These are phyloP conservation scores for Stagonosporopsis chrysanthemi DNA, from an alignment of 2,329 filamentous ascomycete genomes.

Conservation along the genomic window DNA sequence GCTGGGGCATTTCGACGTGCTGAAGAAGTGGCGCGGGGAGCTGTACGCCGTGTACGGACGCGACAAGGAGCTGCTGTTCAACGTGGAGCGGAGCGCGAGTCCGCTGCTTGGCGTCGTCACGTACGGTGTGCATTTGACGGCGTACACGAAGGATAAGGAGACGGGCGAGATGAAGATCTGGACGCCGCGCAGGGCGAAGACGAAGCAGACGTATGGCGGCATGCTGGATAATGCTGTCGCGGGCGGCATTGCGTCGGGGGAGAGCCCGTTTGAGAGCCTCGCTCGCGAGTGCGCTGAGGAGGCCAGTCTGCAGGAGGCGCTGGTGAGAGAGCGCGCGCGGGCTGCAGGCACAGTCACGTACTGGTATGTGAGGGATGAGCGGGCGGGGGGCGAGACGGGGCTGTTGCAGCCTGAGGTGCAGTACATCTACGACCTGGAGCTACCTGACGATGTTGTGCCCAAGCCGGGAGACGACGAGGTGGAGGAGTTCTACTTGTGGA, in stretches of 20 bases:
- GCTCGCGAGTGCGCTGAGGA: constrained; percentile 90
- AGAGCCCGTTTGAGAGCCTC: constrained; percentile 80
- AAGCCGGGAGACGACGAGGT: constrained; percentile 89
- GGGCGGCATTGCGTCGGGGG: constrained; percentile 81
- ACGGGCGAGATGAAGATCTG: constrained; percentile 75
- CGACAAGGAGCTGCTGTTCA: constrained; percentile 51
- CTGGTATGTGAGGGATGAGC: constrained; percentile 77
- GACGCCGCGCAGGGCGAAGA: constrained; percentile 77
- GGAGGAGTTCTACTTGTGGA: constrained; percentile 80
- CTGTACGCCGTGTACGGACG: constrained; percentile 52
- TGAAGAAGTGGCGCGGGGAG: constrained; percentile 59
- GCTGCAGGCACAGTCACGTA: constrained; percentile 80
- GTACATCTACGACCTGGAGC: constrained; percentile 87
- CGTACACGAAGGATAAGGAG: constrained; percentile 49
- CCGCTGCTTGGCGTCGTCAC: constrained; percentile 55
- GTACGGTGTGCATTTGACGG: constrained; percentile 54
- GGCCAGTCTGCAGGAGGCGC: constrained; percentile 74
- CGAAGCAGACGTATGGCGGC: constrained; percentile 87
- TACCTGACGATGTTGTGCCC: constrained; percentile 72
- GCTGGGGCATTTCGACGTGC: constrained; percentile 74
- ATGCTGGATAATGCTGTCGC: constrained; percentile 97
- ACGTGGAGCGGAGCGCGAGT: constrained; percentile 53
- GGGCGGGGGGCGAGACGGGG: constrained; percentile 79
- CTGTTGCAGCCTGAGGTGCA: constrained; percentile 90
- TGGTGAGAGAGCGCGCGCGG: constrained; percentile 69